Base-by-base conservation (phyloP, 2,329 filamentous ascomycete genomes). In the Penicillium sp. region DNA sequence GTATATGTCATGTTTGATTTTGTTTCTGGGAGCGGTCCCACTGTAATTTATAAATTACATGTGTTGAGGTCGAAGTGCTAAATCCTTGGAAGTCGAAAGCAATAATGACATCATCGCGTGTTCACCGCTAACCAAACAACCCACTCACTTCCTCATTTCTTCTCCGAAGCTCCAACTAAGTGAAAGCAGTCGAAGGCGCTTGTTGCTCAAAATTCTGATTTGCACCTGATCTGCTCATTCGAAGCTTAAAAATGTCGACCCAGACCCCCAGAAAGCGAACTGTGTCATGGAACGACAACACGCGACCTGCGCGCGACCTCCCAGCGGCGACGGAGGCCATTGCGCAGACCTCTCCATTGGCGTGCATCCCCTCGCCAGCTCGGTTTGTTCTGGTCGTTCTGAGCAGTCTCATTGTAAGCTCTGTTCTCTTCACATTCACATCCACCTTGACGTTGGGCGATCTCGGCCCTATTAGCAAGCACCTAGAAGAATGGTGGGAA, bases 401-500 rank as follows among this genome's bases (percentile, higher is more conserved):
- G 16, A 68, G 80, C 55, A 84, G 79, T 72, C 78, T 92, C 54
- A 76, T 78, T 30, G 74, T 91, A 53, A 88, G 85, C 59, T 80
- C 83, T 14, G 65, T 85, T 16, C 80, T 89, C 7, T 88, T 89
- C 71, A 83, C 84, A 43, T 68, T 87, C 48, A 77, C 83, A 7
- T 79, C 83, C 44, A 79, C 82, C 35, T 79, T 84, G 58, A 85
- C 84, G 5, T 78, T 80, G 13, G 83, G 81, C 7, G 86, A 92
- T 70, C 76, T 96, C 38, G 84, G 85, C 1, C 75, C 77, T 26
- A 81, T 93, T 55, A 88, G 84, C 69, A 84, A 85, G 65, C 81
- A 80, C 53, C 73, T 84, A 56, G 83, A 87, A 47, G 80, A 81
- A 48, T 84, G 83, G 78, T 74, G 76, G 67, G 84, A 90, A 68